Evolutionary conservation across 2,329 filamentous ascomycete genomes (phyloP), one percentile per base, ranked within the genome.

Genomic region (Penicillium fuscoglaucum): DNA sequence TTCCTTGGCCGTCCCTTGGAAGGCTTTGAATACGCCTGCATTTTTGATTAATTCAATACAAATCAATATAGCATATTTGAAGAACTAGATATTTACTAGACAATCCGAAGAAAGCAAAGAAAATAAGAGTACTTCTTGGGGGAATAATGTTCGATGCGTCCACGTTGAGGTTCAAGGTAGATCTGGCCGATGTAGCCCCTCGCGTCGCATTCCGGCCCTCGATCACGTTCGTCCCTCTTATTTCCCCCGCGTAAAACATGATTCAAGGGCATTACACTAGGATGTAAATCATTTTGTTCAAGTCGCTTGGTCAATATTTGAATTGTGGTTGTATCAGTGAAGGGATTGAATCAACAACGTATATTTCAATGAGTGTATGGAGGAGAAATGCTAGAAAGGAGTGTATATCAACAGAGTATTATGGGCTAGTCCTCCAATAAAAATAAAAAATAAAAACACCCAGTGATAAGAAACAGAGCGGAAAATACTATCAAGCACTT

Each of bases 141-240:
- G 13, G 45, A 39, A 1, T 40, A 13, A 47, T 40, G 12, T 43
- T 35, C n/a, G 21, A 12, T 9, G 31, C 15, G 19, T 48, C 13
- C 8, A 35, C 31, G 33, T 52, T 21, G 26, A 46, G 12, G 17
- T 55, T 26, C 29, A 15, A 29, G 29, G 4, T 35, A n/a, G 46
- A 44, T 29, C 21, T 10, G 37, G 15, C 31, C 29, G 1, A 19
- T 46, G 29, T 28, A 47, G 35, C 50, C 55, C 55, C 50, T 57
- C 43, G 55, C 50, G 43, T 57, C 33, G 24, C 55, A 57, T 57
- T 57, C 55, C 50, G 7, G 41, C 21, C 43, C 35, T 57, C 21
- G 15, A 48, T 37, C 29, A 57, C 35, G 21, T 48, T 43, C n/a
- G 43, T 35, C 21, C 50, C 43, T 45, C 29, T 19, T 47, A 17